Evolutionary conservation across 2,329 filamentous ascomycete species (phyloP), one percentile per base, ranked within the genome.

Genomic region (Aureobasidium sp.): DNA sequence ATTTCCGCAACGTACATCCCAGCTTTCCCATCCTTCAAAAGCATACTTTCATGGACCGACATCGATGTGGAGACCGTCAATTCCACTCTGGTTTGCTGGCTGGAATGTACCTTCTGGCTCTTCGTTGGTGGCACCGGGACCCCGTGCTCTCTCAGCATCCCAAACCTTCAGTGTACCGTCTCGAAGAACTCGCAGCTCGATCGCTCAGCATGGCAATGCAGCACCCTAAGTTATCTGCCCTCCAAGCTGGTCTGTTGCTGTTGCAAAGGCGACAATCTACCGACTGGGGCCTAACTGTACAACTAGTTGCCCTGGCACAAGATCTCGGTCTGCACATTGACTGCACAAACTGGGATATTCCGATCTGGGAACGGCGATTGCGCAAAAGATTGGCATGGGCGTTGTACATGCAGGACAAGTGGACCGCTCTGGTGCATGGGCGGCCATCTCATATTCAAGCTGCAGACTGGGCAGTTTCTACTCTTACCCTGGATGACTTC

Each of bases 401-500:
- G 2, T 75, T 96, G 55, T 96, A 94, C 72, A 93, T 95, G 87
- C 91, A 96, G 75, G 92, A 97, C 74, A 95, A 90, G 73, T 96
- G 91, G 91, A 90, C 89, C 16, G 87, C 91, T 2, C 79, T 96
- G 25, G 86, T 94, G 29, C 89, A 95, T 69, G 91, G 91, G 11
- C 86, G 91, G 13, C 91, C 91, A 0, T 94, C 90, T 5, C 91
- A 95, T 66, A 85, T 87, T 61, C 82, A 83, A 65, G 74, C 79
- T 21, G 77, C 80, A 27, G 85, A 95, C 72, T 96, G 91, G 91
- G 90, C 87, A 2, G 90, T 96, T 6, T 80, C 81, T 62, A 71
- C 79, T 7, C 81, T 90, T n/a, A 80, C 77, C 5, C 74, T 79
- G 49, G 83, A 85, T 62, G 89, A 92, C 71, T 91, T 91, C 67